A percentile compares a stretch with the other conserved stretches of the same genome.
Conservation (phyloP, 805 yeast genomes). For the Lachancea dasiensis region DNA sequence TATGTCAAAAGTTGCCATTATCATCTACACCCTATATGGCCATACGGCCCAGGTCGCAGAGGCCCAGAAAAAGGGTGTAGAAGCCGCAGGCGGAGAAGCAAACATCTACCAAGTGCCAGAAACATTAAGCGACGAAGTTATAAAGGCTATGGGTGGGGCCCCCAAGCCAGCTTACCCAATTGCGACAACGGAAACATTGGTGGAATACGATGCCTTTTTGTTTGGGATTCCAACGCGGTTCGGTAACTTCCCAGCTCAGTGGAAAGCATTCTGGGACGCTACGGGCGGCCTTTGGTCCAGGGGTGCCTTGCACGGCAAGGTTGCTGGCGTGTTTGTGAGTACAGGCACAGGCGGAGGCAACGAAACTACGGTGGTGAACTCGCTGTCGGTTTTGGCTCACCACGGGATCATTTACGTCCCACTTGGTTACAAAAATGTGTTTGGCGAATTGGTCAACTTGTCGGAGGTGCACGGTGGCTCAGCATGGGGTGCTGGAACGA, state of each 20-base stretch:
- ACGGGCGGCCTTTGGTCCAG: slow-evolving; percentile 77
- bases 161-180: slow-evolving; percentile 58
- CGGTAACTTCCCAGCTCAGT: slow-evolving; percentile 77
- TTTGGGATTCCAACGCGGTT: slow-evolving; percentile 85
- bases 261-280: slow-evolving; percentile 68
- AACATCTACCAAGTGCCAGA: slow-evolving; percentile 77
- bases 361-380: slow-evolving; percentile 61
- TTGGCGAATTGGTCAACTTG: slow-evolving; percentile 48
- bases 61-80: slow-evolving; percentile 62
- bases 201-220: slow-evolving; percentile 68
- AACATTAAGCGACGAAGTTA: slow-evolving; percentile 59
- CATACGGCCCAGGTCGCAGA: slow-evolving; percentile 68
- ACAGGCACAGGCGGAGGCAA: slow-evolving; percentile 85
- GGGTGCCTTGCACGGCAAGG: slow-evolving; percentile 69
- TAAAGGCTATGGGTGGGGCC: slow-evolving; percentile 56
- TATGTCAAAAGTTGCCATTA: slow-evolving; percentile 54
- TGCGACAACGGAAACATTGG: slow-evolving; percentile 53
- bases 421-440: slow-evolving; percentile 59
- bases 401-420: slow-evolving; percentile 81
- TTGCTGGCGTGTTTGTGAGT: slow-evolving; percentile 65
- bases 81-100: slow-evolving; percentile 62
- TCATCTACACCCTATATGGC: slow-evolving; percentile 77
- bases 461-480: slow-evolving; percentile 73
- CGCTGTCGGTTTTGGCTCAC: slow-evolving; percentile 61
- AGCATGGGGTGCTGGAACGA: slow-evolving; percentile 82